A percentile compares a stretch with the other conserved stretches of the same genome.
Conservation (phyloP, 1,284 basidiomycete genomes). For the Cutaneotrichosporon sp. region DNA sequence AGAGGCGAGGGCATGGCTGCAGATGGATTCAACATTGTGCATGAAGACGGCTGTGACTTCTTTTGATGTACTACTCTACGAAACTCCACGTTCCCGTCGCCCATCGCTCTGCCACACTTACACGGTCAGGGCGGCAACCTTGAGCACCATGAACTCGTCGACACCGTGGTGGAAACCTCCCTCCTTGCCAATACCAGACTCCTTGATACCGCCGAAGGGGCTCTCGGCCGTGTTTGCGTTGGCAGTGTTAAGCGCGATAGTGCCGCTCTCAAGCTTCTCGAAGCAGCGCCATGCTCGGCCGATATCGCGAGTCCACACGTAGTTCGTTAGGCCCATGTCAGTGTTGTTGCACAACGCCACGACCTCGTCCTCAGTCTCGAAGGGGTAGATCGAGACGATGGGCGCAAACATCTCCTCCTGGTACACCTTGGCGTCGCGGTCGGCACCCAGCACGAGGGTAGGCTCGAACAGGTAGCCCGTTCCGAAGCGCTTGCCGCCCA, state of each 20-base stretch:
- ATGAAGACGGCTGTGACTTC: too few relatives aligned
- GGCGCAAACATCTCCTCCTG: slow-evolving; percentile 83
- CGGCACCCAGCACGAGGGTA: slow-evolving; percentile 79
- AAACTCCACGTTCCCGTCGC: too few relatives aligned
- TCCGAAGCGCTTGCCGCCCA: slow-evolving; percentile 64
- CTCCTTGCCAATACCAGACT: slow-evolving; percentile 27
- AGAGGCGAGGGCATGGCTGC: too few relatives aligned
- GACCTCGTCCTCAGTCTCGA: slow-evolving; percentile 88
- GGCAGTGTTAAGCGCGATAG: slow-evolving; percentile 71
- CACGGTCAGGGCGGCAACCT: slow-evolving; percentile 13
- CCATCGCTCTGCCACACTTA: background rate
- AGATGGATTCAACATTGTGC: too few relatives aligned
- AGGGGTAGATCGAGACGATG: slow-evolving; percentile 56
- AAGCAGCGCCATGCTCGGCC: slow-evolving; percentile 88
- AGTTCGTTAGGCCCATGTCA: slow-evolving; percentile 80
- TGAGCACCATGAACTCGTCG: slow-evolving; percentile 19
- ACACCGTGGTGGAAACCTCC: slow-evolving; percentile 21
- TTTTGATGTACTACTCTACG: too few relatives aligned
- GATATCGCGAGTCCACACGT: slow-evolving; percentile 82
- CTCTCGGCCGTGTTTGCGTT: slow-evolving; percentile 68
- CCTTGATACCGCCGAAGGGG: slow-evolving; percentile 73
- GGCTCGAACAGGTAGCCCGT: slow-evolving; percentile 67
- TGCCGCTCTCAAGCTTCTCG: slow-evolving; percentile 85
- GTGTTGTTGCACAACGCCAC: slow-evolving; percentile 73
- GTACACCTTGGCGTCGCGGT: slow-evolving; percentile 58